Evolutionary conservation across 257 asterid genomes (phyloP).

Genomic region (Solanum pinnatisectum): DNA sequence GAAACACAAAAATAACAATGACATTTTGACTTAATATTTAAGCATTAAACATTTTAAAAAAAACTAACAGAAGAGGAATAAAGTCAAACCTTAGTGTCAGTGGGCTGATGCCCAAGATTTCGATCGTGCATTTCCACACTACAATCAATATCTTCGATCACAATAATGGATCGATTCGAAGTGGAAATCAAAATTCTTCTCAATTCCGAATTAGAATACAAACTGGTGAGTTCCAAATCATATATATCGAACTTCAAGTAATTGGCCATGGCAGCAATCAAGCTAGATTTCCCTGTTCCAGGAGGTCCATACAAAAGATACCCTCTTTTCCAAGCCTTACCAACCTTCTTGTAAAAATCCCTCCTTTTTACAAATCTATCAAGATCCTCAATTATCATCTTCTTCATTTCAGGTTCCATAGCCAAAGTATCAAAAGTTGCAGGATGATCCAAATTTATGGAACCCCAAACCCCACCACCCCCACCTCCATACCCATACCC

Average conservation of each 20-base stretch:
- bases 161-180: constrained; percentile 51
- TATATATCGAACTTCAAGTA: constrained; percentile 62
- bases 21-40: neutral
- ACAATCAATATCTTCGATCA: constrained; percentile 80
- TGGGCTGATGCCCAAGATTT: constrained; percentile 8
- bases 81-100: constrained; percentile 22
- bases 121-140: constrained; percentile 54
- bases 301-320: constrained; percentile 82
- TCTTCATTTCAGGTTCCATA: constrained; percentile 50
- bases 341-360: constrained; percentile 65
- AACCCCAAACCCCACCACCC: constrained; percentile 55
- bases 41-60: neutral
- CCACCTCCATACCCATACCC: constrained; percentile 31
- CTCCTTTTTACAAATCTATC: constrained; percentile 67
- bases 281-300: constrained; percentile 81
- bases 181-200: constrained; percentile 55
- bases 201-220: constrained; percentile 47
- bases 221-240: constrained; percentile 55
- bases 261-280: constrained; percentile 81
- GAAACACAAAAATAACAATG: neutral
- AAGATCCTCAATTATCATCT: constrained; percentile 43
- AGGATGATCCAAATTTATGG: constrained; percentile 63
- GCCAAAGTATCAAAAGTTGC: constrained; percentile 65
- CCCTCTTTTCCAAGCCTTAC: constrained; percentile 90
- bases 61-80: neutral